A percentile compares a stretch with the other conserved stretches of the same genome.
Conservation (phyloP, 176 grass and related monocot genomes). For the Ensete glaucum region DNA sequence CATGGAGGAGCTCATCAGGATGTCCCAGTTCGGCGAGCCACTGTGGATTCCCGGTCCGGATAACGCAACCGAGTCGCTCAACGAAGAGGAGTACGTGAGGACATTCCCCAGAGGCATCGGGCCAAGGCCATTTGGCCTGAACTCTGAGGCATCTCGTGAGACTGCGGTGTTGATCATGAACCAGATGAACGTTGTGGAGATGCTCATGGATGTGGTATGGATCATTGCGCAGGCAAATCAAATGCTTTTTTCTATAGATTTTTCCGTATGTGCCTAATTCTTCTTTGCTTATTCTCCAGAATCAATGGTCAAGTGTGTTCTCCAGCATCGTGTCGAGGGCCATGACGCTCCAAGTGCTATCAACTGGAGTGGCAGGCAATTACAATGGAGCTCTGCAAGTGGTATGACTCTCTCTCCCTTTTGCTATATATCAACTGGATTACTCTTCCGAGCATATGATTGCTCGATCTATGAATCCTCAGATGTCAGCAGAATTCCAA, state of each 20-base stretch:
- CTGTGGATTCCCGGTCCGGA: slow-evolving; percentile 40
- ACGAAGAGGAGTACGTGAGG: slow-evolving; percentile 56
- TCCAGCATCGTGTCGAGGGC: slow-evolving; percentile 73
- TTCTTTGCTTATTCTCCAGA: slow-evolving; percentile 26
- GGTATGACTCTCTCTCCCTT: slow-evolving; percentile 20
- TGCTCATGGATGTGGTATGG: slow-evolving; percentile 76
- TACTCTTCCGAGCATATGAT: neutral
- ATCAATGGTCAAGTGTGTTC: slow-evolving; percentile 70
- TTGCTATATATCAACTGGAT: neutral
- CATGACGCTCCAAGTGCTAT: slow-evolving; percentile 53
- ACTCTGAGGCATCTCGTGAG: slow-evolving; percentile 55
- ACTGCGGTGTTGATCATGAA: slow-evolving; percentile 64
- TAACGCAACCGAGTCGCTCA: slow-evolving; percentile 20
- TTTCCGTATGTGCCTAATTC: neutral
- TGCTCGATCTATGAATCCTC: neutral
- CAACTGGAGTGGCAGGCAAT: slow-evolving; percentile 72
- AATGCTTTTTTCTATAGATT: neutral
- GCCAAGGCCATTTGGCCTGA: slow-evolving; percentile 42
- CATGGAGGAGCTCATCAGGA: slow-evolving; percentile 88
- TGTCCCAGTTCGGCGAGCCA: slow-evolving; percentile 66
- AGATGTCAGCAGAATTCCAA: slow-evolving; percentile 91
- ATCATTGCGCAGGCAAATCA: neutral
- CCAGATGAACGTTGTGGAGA: slow-evolving; percentile 54
- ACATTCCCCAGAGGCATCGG: slow-evolving; percentile 57
- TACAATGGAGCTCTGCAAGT: slow-evolving; percentile 79